These are phyloP conservation scores for Pseudonitzschia delicatissima DNA, from an alignment of 108 stramenopile genomes.

Conservation along the genomic window DNA sequence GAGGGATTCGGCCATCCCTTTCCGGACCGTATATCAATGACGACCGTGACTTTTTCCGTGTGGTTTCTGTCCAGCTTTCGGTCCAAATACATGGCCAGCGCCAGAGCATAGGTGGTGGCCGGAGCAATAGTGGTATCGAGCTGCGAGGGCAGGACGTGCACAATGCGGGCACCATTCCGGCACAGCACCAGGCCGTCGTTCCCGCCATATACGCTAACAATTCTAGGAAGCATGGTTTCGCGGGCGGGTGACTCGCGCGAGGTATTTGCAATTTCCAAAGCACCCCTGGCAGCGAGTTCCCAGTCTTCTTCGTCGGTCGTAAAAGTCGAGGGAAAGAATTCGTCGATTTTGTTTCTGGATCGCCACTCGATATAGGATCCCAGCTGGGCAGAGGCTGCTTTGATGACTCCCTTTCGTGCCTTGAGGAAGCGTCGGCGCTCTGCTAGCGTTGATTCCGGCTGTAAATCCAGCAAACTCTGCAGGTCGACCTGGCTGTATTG, in stretches of 20 bases:
- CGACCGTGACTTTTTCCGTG: slow-evolving; percentile 49
- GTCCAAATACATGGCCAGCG: slow-evolving; percentile 67
- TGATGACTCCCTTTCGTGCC: slow-evolving; percentile 17
- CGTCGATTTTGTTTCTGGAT: slow-evolving; percentile 10
- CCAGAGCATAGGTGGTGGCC: slow-evolving; percentile 58
- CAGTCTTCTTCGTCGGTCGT: slow-evolving; percentile 17
- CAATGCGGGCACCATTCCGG: slow-evolving; percentile 51
- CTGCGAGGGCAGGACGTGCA: slow-evolving; percentile 64
- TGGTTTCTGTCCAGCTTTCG: slow-evolving; percentile 44
- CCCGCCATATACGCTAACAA: slow-evolving; percentile 22
- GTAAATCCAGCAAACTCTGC: not conserved
- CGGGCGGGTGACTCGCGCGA: not conserved
- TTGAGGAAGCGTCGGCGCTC: slow-evolving; percentile 41
- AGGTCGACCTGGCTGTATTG: slow-evolving; percentile 3
- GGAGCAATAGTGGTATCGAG: slow-evolving; percentile 55
- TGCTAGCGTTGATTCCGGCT: slow-evolving; percentile 27
- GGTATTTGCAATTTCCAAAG: slow-evolving; percentile 18
- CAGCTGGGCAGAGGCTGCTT: slow-evolving; percentile 20
- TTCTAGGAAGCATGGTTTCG: not conserved
- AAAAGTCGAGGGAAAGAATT: slow-evolving; percentile 17
- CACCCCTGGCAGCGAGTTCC: slow-evolving; percentile 11
- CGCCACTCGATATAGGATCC: slow-evolving; percentile 18
- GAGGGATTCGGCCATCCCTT: slow-evolving; percentile 69
- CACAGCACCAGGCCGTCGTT: slow-evolving; percentile 17
- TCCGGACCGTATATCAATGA: slow-evolving; percentile 73